A percentile compares a stretch with the other conserved stretches of the same genome.
phyloP scores from a whole-genome alignment of 257 asterid species.

The Nicotiana tabacum region DNA sequence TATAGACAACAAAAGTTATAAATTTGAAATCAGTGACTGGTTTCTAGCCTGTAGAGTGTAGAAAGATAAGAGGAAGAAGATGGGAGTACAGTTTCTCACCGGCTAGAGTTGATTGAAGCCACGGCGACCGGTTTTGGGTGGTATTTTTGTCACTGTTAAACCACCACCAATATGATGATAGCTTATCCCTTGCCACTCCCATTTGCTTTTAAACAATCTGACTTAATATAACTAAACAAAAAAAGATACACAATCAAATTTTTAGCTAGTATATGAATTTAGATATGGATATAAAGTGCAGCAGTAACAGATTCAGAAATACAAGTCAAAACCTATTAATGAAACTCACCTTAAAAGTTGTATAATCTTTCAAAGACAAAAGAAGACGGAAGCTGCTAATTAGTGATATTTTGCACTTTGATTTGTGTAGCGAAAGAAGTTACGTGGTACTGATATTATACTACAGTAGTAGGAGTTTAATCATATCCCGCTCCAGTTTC shows the following conservation, averaged over 20 bases:
- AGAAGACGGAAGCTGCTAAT: no score
- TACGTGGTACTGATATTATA: background rate
- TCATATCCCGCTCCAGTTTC: background rate
- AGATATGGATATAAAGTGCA: no score
- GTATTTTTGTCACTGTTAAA: slow-evolving; percentile 46
- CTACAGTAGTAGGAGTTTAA: background rate
- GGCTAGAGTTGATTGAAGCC: slow-evolving; percentile 83
- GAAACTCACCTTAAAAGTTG: no score
- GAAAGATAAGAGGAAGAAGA: background rate
- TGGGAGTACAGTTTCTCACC: slow-evolving; percentile 27
- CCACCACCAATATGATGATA: slow-evolving; percentile 76
- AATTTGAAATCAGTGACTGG: background rate
- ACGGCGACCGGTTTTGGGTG: slow-evolving; percentile 45
- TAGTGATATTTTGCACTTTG: background rate
- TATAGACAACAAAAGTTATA: background rate
- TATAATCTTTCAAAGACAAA: no score
- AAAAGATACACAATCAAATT: no score
- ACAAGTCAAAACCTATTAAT: no score
- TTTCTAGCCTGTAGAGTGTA: no score
- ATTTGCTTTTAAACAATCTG: slow-evolving; percentile 9
- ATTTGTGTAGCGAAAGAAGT: background rate
- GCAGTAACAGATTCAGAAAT: no score
- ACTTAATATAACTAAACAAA: no score
- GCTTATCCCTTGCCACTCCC: slow-evolving; percentile 38
- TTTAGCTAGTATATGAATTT: no score